Evolutionary conservation across 192 early-diverging fungal genomes (phyloP), one percentile per base, ranked within the genome.

Genomic region (Backusella sp.): DNA sequence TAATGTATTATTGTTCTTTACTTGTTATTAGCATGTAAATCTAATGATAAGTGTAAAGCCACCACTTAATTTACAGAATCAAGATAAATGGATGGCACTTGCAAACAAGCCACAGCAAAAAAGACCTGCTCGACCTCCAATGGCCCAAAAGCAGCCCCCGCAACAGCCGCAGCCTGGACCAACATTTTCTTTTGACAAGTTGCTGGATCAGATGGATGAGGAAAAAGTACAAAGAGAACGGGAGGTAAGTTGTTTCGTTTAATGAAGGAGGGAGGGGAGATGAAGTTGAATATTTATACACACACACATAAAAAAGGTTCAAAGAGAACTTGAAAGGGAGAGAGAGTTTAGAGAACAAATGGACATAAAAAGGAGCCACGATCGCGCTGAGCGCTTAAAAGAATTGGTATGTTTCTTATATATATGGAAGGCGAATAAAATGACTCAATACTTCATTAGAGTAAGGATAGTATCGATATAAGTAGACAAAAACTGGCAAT

Each of bases 31-130:
- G n/a, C n/a, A 17, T 49, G 4, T n/a, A 49, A n/a, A 19, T 21
- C 46, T 49, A 49, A 49, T 49, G 6, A 49, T n/a, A n/a, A n/a
- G 0, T 49, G n/a, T 49, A 49, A 62, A 62, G 56, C 56, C 56
- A 23, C 21, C 21, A 4, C 23, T 62, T 56, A 32, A 66, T 14
- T 30, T 77, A 15, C 76, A 77, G 26, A 77, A 77, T 65, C 69
- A 71, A 14, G 70, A 71, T 56, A 77, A 52, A 36, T 77, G 76
- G 76, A 37, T 72, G 17, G 70, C 76, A n/a, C 35, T 77, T 3
- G 76, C 69, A 11, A 49, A 77, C 6, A 76, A 76, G 12, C 56
- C 56, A 62, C 21, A 62, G 8, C 56, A 62, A 62, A 23, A 11
- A 62, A 23, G 26, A 62, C 26, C 26, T 28, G 9, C 23, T 7